Percentiles rank a stretch among this genome's conserved stretches.
phyloP scores from a whole-genome alignment of 139 green algal genomes.

The Trebouxia sp. region DNA sequence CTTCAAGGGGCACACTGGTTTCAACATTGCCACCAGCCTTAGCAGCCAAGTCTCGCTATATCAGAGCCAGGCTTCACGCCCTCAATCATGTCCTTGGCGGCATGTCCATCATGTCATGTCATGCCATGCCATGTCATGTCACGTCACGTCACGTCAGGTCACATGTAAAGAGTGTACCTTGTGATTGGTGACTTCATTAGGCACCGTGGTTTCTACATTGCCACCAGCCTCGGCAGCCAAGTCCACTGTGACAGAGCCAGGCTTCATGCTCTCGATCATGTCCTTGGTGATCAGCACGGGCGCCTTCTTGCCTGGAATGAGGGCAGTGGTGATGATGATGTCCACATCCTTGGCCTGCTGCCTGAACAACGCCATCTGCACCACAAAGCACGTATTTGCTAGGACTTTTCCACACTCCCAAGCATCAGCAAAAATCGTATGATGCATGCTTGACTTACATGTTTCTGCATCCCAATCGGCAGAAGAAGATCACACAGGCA shows the following conservation, averaged over 20 bases:
- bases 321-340: conserved; percentile 91
- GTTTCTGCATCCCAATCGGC: no score
- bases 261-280: conserved; percentile 85
- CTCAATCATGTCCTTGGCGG: conserved; percentile 78
- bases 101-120: no score
- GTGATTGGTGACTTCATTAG: conserved; percentile 52
- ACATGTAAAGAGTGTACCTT: no score
- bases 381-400: no score
- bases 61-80: conserved; percentile 73
- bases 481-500: no score
- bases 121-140: no score
- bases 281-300: conserved; percentile 83
- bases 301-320: conserved; percentile 82
- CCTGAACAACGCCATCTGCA: conserved; percentile 65
- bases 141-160: no score
- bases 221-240: conserved; percentile 83
- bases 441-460: no score
- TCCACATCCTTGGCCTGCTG: conserved; percentile 85
- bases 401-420: no score
- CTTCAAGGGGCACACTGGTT: conserved; percentile 55
- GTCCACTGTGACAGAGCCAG: conserved; percentile 73
- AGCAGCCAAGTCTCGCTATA: conserved; percentile 85
- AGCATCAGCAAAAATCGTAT: no score
- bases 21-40: conserved; percentile 80
- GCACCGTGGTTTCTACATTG: conserved; percentile 69